Evolutionary conservation across 2,329 filamentous ascomycete genomes (phyloP), one percentile per base, ranked within the genome.

Genomic region (Sclerotinia spermophila): DNA sequence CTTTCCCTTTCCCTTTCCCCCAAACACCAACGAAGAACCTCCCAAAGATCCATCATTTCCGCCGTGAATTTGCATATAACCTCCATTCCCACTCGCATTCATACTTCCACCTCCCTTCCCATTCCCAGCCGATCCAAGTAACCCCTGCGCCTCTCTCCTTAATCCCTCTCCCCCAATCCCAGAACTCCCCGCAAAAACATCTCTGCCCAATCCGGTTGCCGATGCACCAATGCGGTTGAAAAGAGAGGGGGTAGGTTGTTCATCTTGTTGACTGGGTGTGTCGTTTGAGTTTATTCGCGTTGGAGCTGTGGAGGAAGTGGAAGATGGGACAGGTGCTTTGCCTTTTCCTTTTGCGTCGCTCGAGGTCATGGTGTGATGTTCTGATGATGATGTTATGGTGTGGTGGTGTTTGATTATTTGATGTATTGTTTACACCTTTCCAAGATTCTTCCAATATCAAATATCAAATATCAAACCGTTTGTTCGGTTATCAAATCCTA

Each of bases 161-260:
- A 77, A 21, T 42, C 76, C 75, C 21, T 48, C 59, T 10, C 40
- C 27, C 4, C 24, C 15, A 51, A 71, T 73, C 51, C 61, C 60
- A 48, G 56, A 71, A 60, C 74, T 71, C 6, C 73, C 67, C 33
- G 74, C 69, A 60, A 82, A 78, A n/a, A 77, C 74, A 72, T 77
- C 78, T 33, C 76, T 76, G 33, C 80, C 73, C 42, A 82, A 77
- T 0, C 77, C 76, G 19, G 74, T 77, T 42, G 81, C 81, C 38
- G 81, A 82, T 64, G 76, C 75, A 68, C 74, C 71, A 61, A 79
- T 72, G 68, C 76, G 72, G 55, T 75, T 75, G 5, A 78, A 59
- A 10, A 79, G 44, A 24, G 76, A 76, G 27, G 71, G 61, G 40
- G 71, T 45, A 21, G 71, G n/a, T 5, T 61, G 58, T 35, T 62